Percentiles rank a stretch among this genome's conserved stretches.
These are phyloP conservation scores for Neurospora sp. DNA, from an alignment of 2,329 filamentous ascomycete genomes.

Conservation along the genomic window DNA sequence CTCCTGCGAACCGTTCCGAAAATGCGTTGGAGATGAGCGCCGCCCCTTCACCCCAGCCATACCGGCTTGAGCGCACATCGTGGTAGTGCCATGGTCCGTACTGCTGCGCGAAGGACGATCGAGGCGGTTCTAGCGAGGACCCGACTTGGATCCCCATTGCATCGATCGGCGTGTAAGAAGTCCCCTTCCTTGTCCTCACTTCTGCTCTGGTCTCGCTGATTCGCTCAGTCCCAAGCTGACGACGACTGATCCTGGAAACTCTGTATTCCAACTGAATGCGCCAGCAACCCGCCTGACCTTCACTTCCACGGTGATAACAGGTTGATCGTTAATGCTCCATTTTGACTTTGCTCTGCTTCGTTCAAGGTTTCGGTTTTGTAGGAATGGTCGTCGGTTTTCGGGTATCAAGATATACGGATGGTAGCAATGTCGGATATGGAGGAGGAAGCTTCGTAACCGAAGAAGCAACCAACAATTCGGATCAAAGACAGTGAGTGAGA, in stretches of 20 bases:
- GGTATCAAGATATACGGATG: background rate
- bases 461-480: background rate
- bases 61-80: conserved; percentile 4
- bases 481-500: background rate
- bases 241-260: background rate
- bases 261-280: background rate
- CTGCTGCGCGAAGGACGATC: conserved; percentile 2
- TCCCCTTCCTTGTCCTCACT: background rate
- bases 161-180: background rate
- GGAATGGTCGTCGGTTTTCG: background rate
- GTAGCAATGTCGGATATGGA: background rate
- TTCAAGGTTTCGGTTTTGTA: background rate
- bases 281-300: background rate
- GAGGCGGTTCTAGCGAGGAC: conserved; percentile 11
- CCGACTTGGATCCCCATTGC: conserved; percentile 22
- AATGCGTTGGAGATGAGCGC: background rate
- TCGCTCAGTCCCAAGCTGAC: background rate
- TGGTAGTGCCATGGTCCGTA: conserved; percentile 19
- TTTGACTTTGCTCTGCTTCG: background rate
- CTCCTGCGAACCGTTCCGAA: background rate
- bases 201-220: background rate
- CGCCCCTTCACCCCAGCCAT: background rate
- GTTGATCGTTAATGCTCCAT: background rate
- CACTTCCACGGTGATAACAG: background rate
- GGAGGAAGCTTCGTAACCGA: background rate